A percentile compares a stretch with the other conserved stretches of the same genome.
Evolutionary conservation across 805 yeast species (phyloP).

Genomic region (Torulaspora indica): DNA sequence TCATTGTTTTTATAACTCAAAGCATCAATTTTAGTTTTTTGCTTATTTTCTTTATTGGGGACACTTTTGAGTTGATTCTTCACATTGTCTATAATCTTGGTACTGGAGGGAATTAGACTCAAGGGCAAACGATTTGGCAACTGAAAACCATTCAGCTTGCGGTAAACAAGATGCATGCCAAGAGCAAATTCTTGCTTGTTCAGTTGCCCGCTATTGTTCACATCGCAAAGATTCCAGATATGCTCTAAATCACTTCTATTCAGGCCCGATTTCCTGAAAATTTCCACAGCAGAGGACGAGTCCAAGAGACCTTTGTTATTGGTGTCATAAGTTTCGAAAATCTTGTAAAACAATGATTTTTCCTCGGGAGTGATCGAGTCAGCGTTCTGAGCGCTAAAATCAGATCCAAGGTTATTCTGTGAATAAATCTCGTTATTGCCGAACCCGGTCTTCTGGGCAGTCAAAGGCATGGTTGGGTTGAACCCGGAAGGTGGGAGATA

Average conservation of each 20-base stretch:
- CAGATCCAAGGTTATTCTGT: constrained; percentile 35
- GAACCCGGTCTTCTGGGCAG: constrained; percentile 44
- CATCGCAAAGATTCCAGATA: constrained; percentile 87
- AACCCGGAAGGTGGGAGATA: constrained; percentile 46
- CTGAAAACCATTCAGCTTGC: constrained; percentile 83
- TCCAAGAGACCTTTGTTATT: constrained; percentile 61
- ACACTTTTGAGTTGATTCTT: constrained; percentile 46
- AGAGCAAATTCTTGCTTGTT: constrained; percentile 90
- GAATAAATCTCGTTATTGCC: constrained; percentile 41
- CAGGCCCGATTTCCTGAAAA: constrained; percentile 88
- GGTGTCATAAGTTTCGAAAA: constrained; percentile 84
- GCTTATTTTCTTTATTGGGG: constrained; percentile 11
- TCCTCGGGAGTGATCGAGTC: constrained; percentile 83
- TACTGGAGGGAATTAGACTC: constrained; percentile 83
- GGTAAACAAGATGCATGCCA: constrained; percentile 94
- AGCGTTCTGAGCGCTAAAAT: constrained; percentile 39
- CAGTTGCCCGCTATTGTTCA: constrained; percentile 73
- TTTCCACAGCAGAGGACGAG: constrained; percentile 76
- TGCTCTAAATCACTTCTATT: constrained; percentile 78
- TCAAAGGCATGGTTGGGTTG: constrained; percentile 35
- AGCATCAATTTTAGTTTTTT: constrained; percentile 28
- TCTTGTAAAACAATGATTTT: constrained; percentile 76
- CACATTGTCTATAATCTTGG: constrained; percentile 65
- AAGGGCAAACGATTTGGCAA: constrained; percentile 81
- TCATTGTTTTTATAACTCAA: constrained; percentile 72